Evolutionary conservation across 139 green algal genomes (phyloP).

Genomic region (Eudorina sp.): DNA sequence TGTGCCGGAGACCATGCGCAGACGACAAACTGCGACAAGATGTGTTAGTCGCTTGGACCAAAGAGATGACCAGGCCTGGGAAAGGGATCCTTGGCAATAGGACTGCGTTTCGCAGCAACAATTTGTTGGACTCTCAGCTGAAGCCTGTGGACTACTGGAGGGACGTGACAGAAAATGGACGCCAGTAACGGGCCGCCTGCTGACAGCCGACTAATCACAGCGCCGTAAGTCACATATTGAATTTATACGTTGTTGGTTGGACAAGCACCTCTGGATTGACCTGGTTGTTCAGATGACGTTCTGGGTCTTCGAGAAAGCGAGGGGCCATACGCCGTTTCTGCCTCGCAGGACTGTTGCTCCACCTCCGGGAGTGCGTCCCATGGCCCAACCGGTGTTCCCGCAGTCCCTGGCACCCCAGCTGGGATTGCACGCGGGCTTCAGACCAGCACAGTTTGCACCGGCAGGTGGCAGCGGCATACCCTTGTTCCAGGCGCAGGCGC

Average conservation of each 20-base stretch:
- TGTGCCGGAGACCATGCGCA: too few species aligned
- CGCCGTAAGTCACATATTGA: conserved; percentile 30
- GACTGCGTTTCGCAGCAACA: background rate
- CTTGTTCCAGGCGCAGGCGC: conserved; percentile 23
- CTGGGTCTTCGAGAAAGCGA: too few species aligned
- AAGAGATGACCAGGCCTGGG: background rate
- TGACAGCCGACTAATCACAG: conserved; percentile 6
- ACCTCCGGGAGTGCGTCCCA: conserved; percentile 9
- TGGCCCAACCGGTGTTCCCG: background rate
- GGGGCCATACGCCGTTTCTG: too few species aligned
- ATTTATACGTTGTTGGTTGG: too few species aligned
- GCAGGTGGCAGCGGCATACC: background rate
- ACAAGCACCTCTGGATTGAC: too few species aligned
- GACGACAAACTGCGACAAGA: too few species aligned
- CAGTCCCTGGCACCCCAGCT: background rate
- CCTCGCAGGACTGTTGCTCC: conserved; percentile 15
- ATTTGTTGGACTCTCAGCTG: background rate
- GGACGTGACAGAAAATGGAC: conserved; percentile 11
- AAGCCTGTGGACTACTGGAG: background rate
- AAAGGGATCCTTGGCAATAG: background rate
- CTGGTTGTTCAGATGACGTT: too few species aligned
- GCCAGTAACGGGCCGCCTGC: conserved; percentile 17
- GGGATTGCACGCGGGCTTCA: background rate
- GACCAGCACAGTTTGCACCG: background rate
- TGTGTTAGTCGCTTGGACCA: background rate